A percentile compares a stretch with the other conserved stretches of the same genome.
Evolutionary conservation across 371 early-diverging fungal genomes (phyloP).

Genomic region (Mortierella sp.): DNA sequence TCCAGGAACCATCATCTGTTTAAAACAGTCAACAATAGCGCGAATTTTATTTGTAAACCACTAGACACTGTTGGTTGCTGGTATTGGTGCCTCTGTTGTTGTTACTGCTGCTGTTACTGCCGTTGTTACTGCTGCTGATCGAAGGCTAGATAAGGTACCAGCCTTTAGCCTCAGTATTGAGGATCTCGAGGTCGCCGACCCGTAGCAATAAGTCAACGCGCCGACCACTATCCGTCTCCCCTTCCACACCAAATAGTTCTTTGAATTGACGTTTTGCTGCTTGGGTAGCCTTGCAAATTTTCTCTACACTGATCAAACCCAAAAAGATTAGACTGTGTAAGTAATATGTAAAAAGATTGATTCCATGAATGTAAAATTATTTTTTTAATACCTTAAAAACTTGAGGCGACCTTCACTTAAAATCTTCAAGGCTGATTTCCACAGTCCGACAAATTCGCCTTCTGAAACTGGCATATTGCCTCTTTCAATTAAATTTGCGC

Average conservation of each 20-base stretch:
- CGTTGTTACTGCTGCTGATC: constrained; percentile 13
- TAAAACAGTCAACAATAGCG: no score
- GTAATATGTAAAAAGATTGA: neutral
- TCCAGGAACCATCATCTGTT: no score
- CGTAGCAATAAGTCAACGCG: constrained; percentile 7
- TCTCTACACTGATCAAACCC: constrained; percentile 13
- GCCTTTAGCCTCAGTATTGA: constrained; percentile 20
- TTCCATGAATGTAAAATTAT: neutral
- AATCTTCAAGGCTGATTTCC: constrained; percentile 12
- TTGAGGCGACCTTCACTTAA: constrained; percentile 10
- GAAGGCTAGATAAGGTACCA: neutral
- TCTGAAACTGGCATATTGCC: constrained; percentile 10
- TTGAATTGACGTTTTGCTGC: constrained; percentile 13
- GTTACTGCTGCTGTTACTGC: constrained; percentile 10
- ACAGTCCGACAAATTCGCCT: constrained; percentile 10
- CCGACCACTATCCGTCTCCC: constrained; percentile 16
- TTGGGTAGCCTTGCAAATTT: constrained; percentile 17
- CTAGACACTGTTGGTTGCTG: no score
- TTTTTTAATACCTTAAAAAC: constrained; percentile 9
- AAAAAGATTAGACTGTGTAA: neutral
- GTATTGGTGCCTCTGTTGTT: constrained; percentile 1
- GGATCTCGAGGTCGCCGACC: constrained; percentile 16
- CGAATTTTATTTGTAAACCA: no score
- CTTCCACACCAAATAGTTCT: constrained; percentile 17
- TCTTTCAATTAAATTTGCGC: constrained; percentile 13